These are phyloP conservation scores for Populus ilicifolia DNA, from an alignment of 345 rosid genomes.

Conservation along the genomic window DNA sequence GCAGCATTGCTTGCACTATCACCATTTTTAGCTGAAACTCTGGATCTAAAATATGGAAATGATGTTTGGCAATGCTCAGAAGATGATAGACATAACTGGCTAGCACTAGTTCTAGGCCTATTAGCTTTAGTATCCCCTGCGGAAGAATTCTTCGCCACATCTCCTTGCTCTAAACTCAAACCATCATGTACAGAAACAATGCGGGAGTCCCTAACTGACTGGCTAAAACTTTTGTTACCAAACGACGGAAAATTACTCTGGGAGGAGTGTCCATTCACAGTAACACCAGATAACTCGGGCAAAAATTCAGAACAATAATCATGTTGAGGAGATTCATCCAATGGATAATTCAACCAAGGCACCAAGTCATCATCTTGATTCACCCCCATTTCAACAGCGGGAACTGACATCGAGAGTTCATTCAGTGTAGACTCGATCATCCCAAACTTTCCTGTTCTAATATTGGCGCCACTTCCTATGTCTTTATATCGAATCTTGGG, in stretches of 20 bases:
- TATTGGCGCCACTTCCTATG: slow-evolving; percentile 23
- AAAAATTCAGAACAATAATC: slow-evolving; percentile 59
- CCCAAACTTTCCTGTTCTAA: slow-evolving; percentile 33
- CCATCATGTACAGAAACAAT: slow-evolving; percentile 22
- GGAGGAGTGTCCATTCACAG: slow-evolving; percentile 37
- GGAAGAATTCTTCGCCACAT: slow-evolving; percentile 21
- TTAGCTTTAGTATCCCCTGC: slow-evolving; percentile 15
- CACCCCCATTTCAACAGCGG: slow-evolving; percentile 45
- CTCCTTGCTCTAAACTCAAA: slow-evolving; percentile 24
- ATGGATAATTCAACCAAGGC: slow-evolving; percentile 62
- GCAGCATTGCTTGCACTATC: slow-evolving; percentile 15
- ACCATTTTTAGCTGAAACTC: slow-evolving; percentile 30
- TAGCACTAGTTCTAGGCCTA: slow-evolving; percentile 24
- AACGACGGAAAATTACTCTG: slow-evolving; percentile 39
- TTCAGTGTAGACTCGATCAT: slow-evolving; percentile 27
- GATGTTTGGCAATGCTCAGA: slow-evolving; percentile 34
- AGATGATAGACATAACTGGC: slow-evolving; percentile 28
- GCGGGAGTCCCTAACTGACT: slow-evolving; percentile 23
- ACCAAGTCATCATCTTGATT: slow-evolving; percentile 62
- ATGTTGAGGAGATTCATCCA: slow-evolving; percentile 37
- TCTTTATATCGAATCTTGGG: slow-evolving; percentile 35
- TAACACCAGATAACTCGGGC: slow-evolving; percentile 55
- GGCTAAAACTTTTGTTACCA: slow-evolving; percentile 29
- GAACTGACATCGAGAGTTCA: slow-evolving; percentile 46
- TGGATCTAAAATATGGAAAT: slow-evolving; percentile 38